Evolutionary conservation across 2,329 filamentous ascomycete species (phyloP).

Genomic region (Talaromyces sp.): DNA sequence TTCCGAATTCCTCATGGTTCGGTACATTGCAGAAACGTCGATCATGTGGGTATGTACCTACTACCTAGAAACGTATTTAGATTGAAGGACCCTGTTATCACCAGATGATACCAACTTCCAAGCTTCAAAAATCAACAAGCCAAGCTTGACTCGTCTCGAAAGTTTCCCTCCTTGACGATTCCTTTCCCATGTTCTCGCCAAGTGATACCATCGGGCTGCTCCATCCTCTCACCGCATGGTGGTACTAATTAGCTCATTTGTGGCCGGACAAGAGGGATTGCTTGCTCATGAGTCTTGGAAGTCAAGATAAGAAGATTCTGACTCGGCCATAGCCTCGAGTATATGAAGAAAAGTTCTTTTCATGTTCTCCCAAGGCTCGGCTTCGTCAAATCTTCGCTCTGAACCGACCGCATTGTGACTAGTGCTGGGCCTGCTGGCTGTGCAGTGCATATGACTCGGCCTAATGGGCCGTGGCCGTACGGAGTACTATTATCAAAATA

Average conservation of each 20-base stretch:
- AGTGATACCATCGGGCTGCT: not conserved
- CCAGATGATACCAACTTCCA: not conserved
- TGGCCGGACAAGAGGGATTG: not conserved
- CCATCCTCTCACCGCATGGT: constrained; percentile 4
- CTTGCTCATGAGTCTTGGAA: not conserved
- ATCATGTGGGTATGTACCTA: not conserved
- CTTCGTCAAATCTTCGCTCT: not conserved
- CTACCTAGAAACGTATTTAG: not conserved
- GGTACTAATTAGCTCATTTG: not conserved
- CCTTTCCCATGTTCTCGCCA: not conserved
- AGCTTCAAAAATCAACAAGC: not conserved
- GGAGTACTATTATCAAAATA: not conserved
- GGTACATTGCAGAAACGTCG: not conserved
- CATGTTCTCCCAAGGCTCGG: not conserved
- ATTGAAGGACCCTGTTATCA: not conserved
- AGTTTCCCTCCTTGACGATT: not conserved
- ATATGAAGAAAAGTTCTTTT: not conserved
- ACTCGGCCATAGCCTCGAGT: not conserved
- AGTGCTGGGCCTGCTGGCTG: not conserved
- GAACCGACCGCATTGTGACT: not conserved
- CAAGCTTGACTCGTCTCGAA: not conserved
- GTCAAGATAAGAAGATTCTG: not conserved
- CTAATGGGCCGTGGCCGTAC: no score
- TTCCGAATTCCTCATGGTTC: not conserved
- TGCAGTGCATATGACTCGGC: not conserved